These are phyloP conservation scores for Pyrenochaeta sp. DNA, from an alignment of 2,329 filamentous ascomycete genomes.

Conservation along the genomic window DNA sequence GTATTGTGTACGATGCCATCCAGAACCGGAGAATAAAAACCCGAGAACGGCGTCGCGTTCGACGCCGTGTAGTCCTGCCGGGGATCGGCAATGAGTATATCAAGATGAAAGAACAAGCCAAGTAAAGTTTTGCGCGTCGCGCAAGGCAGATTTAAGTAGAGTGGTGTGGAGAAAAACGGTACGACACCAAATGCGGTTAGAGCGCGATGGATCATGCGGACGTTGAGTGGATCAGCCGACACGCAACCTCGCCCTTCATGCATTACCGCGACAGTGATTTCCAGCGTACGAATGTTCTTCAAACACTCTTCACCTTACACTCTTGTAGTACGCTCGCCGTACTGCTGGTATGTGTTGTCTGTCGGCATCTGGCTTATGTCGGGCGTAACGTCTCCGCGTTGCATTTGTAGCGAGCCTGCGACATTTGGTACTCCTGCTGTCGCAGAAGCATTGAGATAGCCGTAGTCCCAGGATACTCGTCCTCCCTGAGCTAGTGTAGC, in stretches of 20 bases:
- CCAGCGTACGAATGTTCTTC: constrained; percentile 11
- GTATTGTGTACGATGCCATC: constrained; percentile 45
- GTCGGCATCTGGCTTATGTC: constrained; percentile 40
- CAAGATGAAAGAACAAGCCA: constrained; percentile 10
- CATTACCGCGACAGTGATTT: constrained; percentile 26
- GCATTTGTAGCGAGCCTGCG: constrained; percentile 44
- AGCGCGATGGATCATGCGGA: constrained; percentile 36
- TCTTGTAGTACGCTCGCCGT: constrained; percentile 49
- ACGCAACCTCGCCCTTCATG: constrained; percentile 34
- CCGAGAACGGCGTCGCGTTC: constrained; percentile 12
- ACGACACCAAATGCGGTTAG: constrained; percentile 35
- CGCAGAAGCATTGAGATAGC: constrained; percentile 41
- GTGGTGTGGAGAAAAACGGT: constrained; percentile 38
- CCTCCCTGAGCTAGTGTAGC: constrained; percentile 38
- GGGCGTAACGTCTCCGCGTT: constrained; percentile 42
- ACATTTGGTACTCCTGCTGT: constrained; percentile 35
- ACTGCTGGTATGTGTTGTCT: constrained; percentile 46
- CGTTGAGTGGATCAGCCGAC: constrained; percentile 45
- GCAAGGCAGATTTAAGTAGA: constrained; percentile 33
- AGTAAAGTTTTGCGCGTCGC: constrained; percentile 23
- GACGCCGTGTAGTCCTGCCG: constrained; percentile 26
- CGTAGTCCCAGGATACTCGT: constrained; percentile 49
- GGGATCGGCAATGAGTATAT: constrained; percentile 13
- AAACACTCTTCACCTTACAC: constrained; percentile 32
- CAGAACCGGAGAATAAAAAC: constrained; percentile 25